These are phyloP conservation scores for Arthroderma sp. DNA, from an alignment of 2,329 filamentous ascomycete genomes.

Conservation along the genomic window DNA sequence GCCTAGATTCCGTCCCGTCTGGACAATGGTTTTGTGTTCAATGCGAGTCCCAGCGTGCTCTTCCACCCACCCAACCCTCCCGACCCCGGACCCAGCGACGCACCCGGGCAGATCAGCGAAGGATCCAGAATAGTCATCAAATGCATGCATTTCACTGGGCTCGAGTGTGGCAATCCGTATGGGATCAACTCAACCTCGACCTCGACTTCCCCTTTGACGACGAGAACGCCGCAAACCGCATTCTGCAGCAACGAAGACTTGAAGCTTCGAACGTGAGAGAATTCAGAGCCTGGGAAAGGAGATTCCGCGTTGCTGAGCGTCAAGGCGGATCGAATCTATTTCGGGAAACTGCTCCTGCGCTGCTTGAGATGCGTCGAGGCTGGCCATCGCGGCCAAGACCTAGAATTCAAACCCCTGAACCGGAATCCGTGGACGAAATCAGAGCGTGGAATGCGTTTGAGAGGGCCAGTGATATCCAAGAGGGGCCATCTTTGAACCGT, in stretches of 20 bases:
- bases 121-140: slow-evolving; percentile 30
- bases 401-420: slow-evolving; percentile 39
- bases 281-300: slow-evolving; percentile 65
- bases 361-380: slow-evolving; percentile 41
- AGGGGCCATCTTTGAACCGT: slow-evolving; percentile 30
- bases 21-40: slow-evolving; percentile 86
- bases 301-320: slow-evolving; percentile 67
- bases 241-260: slow-evolving; percentile 40
- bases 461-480: slow-evolving; percentile 60
- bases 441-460: slow-evolving; percentile 86
- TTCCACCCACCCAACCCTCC: slow-evolving; percentile 23
- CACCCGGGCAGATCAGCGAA: slow-evolving; percentile 36
- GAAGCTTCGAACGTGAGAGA: slow-evolving; percentile 45
- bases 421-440: slow-evolving; percentile 67
- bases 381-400: slow-evolving; percentile 32
- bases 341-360: slow-evolving; percentile 52
- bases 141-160: slow-evolving; percentile 50
- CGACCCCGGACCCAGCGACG: slow-evolving; percentile 35
- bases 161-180: slow-evolving; percentile 79
- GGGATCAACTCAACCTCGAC: slow-evolving; percentile 64
- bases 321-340: slow-evolving; percentile 66
- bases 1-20: slow-evolving; percentile 61
- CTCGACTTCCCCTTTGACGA: slow-evolving; percentile 78
- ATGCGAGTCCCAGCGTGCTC: slow-evolving; percentile 46
- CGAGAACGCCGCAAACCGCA: slow-evolving; percentile 48